phyloP scores from a whole-genome alignment of 129 eudicot species.

The Helianthus tuberosus region DNA sequence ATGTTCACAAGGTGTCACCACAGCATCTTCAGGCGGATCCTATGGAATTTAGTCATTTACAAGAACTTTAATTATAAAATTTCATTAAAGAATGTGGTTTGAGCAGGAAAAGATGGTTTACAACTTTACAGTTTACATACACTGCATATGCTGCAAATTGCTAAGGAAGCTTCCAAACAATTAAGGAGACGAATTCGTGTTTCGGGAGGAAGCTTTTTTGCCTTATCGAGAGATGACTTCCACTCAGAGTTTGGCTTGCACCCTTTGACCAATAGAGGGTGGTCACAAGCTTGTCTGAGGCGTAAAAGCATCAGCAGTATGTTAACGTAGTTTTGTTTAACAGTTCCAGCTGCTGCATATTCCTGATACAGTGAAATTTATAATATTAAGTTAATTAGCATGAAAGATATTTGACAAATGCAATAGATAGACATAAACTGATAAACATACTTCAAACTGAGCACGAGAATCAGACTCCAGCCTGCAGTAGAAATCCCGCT shows the following conservation, averaged over 20 bases:
- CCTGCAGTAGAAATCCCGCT: conserved; percentile 80
- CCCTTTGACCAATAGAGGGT: conserved; percentile 89
- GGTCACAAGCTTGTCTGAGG: conserved; percentile 99
- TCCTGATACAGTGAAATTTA: conserved; percentile 44
- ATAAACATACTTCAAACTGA: conserved; percentile 78
- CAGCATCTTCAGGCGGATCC: conserved; percentile 99
- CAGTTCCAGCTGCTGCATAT: conserved; percentile 99
- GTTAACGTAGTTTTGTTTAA: conserved; percentile 89
- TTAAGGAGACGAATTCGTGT: conserved; percentile 59
- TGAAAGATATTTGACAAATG: neutral
- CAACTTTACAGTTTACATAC: conserved; percentile 45
- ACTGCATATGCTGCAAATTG: conserved; percentile 85
- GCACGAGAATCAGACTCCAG: conserved; percentile 94
- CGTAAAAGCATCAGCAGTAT: conserved; percentile 93
- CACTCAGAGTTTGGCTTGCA: conserved; percentile 55
- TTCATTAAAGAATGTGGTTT: conserved; percentile 5
- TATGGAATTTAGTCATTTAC: conserved; percentile 25
- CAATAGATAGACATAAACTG: neutral
- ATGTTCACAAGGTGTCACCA: conserved; percentile 85
- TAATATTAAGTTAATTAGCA: neutral
- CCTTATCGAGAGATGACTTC: conserved; percentile 71
- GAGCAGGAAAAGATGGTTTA: conserved; percentile 9
- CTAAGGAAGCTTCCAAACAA: conserved; percentile 83
- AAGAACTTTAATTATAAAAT: neutral
- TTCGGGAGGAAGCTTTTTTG: conserved; percentile 77